Percentiles rank a stretch among this genome's conserved stretches.
Conservation (phyloP, 345 rosid species). For the Aquilaria sinensis region DNA sequence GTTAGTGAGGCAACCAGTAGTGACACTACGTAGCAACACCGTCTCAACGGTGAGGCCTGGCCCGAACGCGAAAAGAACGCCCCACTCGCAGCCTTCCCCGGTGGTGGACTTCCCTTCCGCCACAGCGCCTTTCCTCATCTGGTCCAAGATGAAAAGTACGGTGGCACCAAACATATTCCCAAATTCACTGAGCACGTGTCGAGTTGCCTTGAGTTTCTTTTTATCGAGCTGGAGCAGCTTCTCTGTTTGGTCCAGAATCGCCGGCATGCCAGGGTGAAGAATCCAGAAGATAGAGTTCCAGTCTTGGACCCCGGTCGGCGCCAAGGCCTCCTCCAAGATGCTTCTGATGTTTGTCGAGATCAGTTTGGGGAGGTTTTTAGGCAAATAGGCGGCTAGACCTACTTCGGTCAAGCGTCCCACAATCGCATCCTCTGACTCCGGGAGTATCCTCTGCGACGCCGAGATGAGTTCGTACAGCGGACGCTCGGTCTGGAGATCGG, state of each 20-base stretch:
- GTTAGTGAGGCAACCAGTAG: no score
- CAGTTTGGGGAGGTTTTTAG: background rate
- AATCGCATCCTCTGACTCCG: no score
- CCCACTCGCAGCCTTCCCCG: no score
- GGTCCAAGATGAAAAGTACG: background rate
- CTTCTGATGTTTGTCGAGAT: background rate
- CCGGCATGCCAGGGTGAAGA: background rate
- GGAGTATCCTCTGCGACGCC: no score
- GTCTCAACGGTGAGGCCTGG: no score
- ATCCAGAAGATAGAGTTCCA: constrained; percentile 7
- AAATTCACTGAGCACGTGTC: background rate
- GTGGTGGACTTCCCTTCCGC: no score
- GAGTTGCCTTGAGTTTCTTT: background rate
- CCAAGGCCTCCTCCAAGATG: background rate
- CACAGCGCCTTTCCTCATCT: no score
- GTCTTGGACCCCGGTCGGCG: background rate
- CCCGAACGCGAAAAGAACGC: no score
- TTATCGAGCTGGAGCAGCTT: background rate
- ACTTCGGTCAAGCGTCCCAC: no score
- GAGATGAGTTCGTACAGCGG: no score
- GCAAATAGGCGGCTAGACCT: no score
- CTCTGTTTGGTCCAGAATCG: background rate
- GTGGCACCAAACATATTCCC: background rate
- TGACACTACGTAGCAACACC: background rate
- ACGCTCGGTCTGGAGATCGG: no score